Base-by-base conservation (phyloP, 225 moss, liverwort and hornwort species). In the Antitrichia curtipendula region DNA sequence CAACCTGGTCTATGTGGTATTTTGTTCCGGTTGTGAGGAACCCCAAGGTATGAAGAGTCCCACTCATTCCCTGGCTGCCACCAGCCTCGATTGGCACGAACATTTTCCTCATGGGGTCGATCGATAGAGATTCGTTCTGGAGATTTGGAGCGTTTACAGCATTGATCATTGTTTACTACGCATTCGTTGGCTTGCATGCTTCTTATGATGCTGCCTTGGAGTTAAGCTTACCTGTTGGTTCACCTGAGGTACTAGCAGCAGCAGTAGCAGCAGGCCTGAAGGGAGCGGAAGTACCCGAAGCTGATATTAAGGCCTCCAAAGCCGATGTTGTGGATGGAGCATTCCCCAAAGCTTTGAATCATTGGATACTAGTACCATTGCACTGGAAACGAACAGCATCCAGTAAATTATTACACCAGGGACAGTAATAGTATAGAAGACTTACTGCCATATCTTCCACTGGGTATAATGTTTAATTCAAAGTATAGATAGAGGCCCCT, bases 71-170 rank as follows among this genome's bases (percentile, higher is more conserved):
- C 4, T 94, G 88, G 92, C 60, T 94, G 15, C 93, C 91, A 8
- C 88, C 93, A 5, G 75, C 84, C 3, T 93, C 92, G 1, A 82
- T 94, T 18, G 90, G 45, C 34, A 74, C 90, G 45, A 94, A 94
- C 10, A 86, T 90, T 28, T 90, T 93, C 71, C 81, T 94, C 7
- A 54, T 94, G 87, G 93, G 93, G 32, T 89, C 91, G n/a, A 85
- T 94, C 38, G 92, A 93, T 40, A 19, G 34, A 25, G 86, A 82
- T 17, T 91, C 90, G 1, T 94, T 94, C 77, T 90, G 91, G 21
- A 86, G 90, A 50, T 93, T 93, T 70, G 90, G 91, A 28, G 66
- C 74, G 24, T 90, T 89, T 72, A 92, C 94, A 29, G 87, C 56
- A 31, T 68, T 91, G 20, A 85, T 88, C 1, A 2, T 93, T 5